Base-by-base conservation (phyloP, 2,329 filamentous ascomycete species). In the Exophiala aquamarina region DNA sequence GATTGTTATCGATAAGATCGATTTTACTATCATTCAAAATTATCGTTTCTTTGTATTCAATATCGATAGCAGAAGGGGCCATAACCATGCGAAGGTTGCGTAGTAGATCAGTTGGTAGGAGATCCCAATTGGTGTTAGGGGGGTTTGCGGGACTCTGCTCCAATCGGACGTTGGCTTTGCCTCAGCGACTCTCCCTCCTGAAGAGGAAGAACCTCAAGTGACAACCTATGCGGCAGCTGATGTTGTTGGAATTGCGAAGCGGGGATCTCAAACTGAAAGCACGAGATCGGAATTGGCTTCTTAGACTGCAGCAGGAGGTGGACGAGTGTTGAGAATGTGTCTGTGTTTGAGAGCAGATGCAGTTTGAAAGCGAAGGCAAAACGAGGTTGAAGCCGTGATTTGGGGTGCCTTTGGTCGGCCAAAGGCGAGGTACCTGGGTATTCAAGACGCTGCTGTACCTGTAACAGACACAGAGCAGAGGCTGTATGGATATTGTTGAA, bases 141-240 rank as follows among this genome's bases (percentile, higher is more conserved):
- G 73, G 93, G 93, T 82, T 89, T 86, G 77, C 91, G 95, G 75
- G 86, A 87, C 78, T 89, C 87, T 81, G 89, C 86, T 84, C 86
- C 89, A 81, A 87, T 80, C 79, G 79, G 85, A 81, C 85, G 84
- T 83, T 51, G 53, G 56, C 89, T 87, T 89, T 88, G 89, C 86
- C 89, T 92, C 86, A 87, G 89, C 87, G 90, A 95, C 89, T 93
- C 93, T 94, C 92, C 93, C 93, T 91, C 92, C 73, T 77, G 78
- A 77, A 93, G 92, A 95, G 91, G 92, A 97, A 97, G 92, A 95
- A 91, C 87, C 87, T 84, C 81, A 82, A 83, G 85, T 85, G 82
- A 82, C 84, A 87, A 94, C 88, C 89, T 97, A 98, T 98, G 92
- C 93, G 93, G 93, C 93, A 97, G 92, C 89, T 95, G 87, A 81